Evolutionary conservation across 176 grass and related monocot species (phyloP), one percentile per base, ranked within the genome.

Genomic region (Puya raimondii): DNA sequence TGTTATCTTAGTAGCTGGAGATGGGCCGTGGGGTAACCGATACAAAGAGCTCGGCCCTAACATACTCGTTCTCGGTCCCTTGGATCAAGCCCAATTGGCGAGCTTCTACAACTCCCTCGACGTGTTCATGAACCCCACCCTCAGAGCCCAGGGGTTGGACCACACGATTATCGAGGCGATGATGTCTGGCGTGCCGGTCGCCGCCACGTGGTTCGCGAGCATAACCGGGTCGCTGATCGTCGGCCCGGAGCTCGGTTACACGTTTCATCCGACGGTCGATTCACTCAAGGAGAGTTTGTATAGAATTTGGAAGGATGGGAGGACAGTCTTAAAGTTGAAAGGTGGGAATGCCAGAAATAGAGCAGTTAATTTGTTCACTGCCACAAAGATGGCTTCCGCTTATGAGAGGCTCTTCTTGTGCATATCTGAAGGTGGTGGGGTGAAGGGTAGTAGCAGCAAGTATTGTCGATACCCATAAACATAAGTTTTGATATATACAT

Each of bases 341-440:
- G 79, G 73, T 10, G 74, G 81, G 64, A 72, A 21, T 47, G 80
- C 74, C 9, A 83, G 76, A 61, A 42, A 7, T 23, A 79, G 80
- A 71, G 80, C 85, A 18, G 42, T 79, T 50, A 11, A 20, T 16
- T 75, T 87, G 68, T 83, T 83, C 47, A 83, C 80, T 1, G 75
- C 75, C 2, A 72, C 20, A 18, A 79, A 83, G 78, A 87, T 87
- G 85, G 80, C 85, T 4, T 65, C 65, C n/a, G 80, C 80, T 64
- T 87, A 87, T 65, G 85, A 87, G 65, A 79, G 80, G 67, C 70
- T 80, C 48, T 87, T 87, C 70, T 50, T 76, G 27, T 87, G 80
- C 69, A 65, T 87, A n/a, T 52, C 80, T 27, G 64, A 47, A 61
- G 50, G 23, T 12, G 58, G 42, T 48, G 27, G 61, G 49, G 67